Evolutionary conservation across 2,329 filamentous ascomycete species (phyloP).

Genomic region (Boeremia lycopersici): DNA sequence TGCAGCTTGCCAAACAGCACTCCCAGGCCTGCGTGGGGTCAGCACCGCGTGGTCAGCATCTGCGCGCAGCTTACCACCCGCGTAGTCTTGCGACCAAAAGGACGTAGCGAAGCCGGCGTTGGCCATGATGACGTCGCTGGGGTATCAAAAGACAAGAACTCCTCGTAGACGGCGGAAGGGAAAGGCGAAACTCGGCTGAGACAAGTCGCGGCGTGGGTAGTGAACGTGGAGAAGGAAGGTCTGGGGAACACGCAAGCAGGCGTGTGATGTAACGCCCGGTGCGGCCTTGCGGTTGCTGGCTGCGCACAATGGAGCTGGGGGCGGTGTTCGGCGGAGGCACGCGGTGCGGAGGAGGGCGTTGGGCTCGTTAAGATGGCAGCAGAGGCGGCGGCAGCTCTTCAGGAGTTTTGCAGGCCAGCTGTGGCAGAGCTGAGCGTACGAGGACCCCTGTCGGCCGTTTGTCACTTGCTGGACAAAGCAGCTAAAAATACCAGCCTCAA

Average conservation of each 20-base stretch:
- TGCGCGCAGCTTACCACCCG: conserved; percentile 72
- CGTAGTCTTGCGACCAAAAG: conserved; percentile 98
- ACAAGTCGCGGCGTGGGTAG: conserved; percentile 23
- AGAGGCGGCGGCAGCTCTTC: conserved; percentile 16
- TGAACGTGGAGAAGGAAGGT: conserved; percentile 27
- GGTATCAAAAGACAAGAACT: conserved; percentile 29
- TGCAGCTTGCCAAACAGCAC: conserved; percentile 96
- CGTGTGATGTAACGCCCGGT: conserved; percentile 13
- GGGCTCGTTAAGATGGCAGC: conserved; percentile 11
- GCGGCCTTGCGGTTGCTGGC: conserved; percentile 20
- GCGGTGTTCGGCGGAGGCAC: conserved; percentile 5
- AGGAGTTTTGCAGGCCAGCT: conserved; percentile 26
- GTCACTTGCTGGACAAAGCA: conserved; percentile 23
- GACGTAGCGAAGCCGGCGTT: conserved; percentile 78
- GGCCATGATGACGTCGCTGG: conserved; percentile 34
- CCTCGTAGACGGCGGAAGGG: conserved; percentile 19
- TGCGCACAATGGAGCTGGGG: conserved; percentile 14
- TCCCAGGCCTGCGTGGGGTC: conserved; percentile 68
- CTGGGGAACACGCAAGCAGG: conserved; percentile 20
- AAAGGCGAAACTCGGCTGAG: conserved; percentile 16
- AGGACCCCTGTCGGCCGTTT: conserved; percentile 20
- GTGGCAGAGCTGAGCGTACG: conserved; percentile 29
- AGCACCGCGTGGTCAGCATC: conserved; percentile 19
- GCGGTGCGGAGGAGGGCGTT: conserved; percentile 14
- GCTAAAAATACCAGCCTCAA: conserved; percentile 29